Conservation (phyloP, 129 eudicot species). For the Tanacetum coccineum region DNA sequence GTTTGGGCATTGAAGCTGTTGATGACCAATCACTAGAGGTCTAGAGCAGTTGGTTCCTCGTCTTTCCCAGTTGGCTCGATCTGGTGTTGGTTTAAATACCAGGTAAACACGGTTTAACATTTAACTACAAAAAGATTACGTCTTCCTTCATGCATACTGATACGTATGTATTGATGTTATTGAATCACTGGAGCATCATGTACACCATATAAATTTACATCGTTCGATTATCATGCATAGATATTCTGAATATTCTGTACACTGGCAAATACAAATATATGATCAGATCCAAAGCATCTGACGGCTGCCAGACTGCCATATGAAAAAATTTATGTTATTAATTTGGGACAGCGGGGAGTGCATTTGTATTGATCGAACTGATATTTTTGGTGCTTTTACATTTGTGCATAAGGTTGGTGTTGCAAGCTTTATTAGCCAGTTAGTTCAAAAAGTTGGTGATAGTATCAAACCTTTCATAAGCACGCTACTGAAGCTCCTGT, state of each 20-base stretch:
- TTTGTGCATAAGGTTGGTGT: conserved; percentile 75
- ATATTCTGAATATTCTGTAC: not conserved
- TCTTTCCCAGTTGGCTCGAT: conserved; percentile 79
- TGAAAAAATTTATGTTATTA: not conserved
- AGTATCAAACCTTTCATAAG: conserved; percentile 73
- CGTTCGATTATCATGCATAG: not conserved
- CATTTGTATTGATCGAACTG: not conserved
- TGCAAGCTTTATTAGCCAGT: conserved; percentile 76
- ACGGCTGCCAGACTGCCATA: not conserved
- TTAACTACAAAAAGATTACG: not conserved
- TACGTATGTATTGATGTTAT: not conserved
- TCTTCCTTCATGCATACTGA: not conserved
- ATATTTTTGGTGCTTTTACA: conserved; percentile 9
- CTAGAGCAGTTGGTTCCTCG: conserved; percentile 91
- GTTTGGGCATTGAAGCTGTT: conserved; percentile 71
- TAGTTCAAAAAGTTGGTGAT: conserved; percentile 78
- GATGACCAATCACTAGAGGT: conserved; percentile 72
- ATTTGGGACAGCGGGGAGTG: conserved; percentile 9
- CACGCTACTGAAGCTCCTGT: conserved; percentile 67
- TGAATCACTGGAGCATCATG: not conserved
- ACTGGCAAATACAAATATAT: not conserved
- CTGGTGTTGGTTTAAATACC: conserved; percentile 96
- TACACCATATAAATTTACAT: not conserved
- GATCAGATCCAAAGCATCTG: not conserved
- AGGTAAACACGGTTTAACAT: conserved; percentile 39